A percentile compares a stretch with the other conserved stretches of the same genome.
Conservation (phyloP, 2,329 filamentous ascomycete genomes). For the Fusarium austroafricanum region DNA sequence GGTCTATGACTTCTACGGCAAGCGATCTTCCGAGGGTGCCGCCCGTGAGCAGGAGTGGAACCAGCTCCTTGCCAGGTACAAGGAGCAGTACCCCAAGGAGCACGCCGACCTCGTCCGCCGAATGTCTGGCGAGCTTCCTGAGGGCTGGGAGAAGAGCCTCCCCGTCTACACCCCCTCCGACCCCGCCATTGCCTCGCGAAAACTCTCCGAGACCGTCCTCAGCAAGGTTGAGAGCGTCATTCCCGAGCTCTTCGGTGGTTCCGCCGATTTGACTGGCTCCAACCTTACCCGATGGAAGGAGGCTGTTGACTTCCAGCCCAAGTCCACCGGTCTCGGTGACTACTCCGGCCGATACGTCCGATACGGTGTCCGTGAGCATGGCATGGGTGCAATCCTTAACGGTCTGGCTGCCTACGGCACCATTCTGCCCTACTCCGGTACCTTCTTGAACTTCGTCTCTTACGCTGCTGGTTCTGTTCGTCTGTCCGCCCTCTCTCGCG, state of each 20-base stretch:
- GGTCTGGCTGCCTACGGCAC: conserved; percentile 96
- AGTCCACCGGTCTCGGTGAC: conserved; percentile 84
- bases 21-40: conserved; percentile 86
- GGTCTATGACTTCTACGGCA: conserved; percentile 91
- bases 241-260: conserved; percentile 94
- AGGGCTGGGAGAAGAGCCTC: conserved; percentile 95
- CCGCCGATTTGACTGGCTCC: conserved; percentile 96
- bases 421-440: conserved; percentile 91
- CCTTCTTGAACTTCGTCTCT: conserved; percentile 99
- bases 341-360: conserved; percentile 92
- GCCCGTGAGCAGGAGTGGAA: conserved; percentile 96
- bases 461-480: conserved; percentile 96
- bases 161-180: conserved; percentile 91
- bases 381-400: conserved; percentile 93
- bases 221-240: conserved; percentile 84
- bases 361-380: conserved; percentile 93
- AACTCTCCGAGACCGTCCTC: conserved; percentile 94
- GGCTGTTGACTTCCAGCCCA: conserved; percentile 96
- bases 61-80: conserved; percentile 89
- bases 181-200: conserved; percentile 87
- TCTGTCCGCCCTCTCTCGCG: conserved; percentile 89
- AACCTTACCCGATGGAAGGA: conserved; percentile 99
- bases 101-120: conserved; percentile 85
- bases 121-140: conserved; percentile 83
- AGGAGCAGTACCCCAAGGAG: conserved; percentile 79